A percentile compares a stretch with the other conserved stretches of the same genome.
Evolutionary conservation across 768 basidiomycete genomes (phyloP).

Genomic region (Wakefieldia striispora): DNA sequence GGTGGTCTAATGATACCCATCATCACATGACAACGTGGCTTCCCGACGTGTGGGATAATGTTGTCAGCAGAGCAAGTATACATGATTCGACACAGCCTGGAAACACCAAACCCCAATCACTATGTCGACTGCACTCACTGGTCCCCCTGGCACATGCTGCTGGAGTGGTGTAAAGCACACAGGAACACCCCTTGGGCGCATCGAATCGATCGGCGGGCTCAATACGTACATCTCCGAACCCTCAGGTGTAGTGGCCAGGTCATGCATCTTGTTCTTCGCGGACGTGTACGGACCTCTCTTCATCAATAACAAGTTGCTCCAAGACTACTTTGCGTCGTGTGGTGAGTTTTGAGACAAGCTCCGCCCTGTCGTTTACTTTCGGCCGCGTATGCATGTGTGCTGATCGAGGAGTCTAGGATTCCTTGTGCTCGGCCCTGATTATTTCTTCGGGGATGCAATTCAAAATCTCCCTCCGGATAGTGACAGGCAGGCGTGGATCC

Average conservation of each 20-base stretch:
- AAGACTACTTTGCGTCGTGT: conserved; percentile 61
- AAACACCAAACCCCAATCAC: no score
- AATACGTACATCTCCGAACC: conserved; percentile 55
- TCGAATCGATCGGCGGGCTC: conserved; percentile 36
- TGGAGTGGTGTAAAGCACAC: conserved; percentile 30
- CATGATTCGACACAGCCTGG: no score
- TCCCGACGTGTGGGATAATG: no score
- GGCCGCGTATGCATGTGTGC: not conserved
- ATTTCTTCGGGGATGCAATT: conserved; percentile 52
- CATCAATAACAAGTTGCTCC: conserved; percentile 55
- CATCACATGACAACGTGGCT: no score
- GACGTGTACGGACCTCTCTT: conserved; percentile 62
- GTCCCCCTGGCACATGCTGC: no score
- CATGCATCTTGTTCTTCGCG: conserved; percentile 52
- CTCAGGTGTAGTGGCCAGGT: conserved; percentile 11
- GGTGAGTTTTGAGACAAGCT: conserved; percentile 34
- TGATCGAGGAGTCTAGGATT: conserved; percentile 44
- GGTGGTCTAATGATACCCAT: no score
- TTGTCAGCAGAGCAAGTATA: no score
- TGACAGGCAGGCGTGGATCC: conserved; percentile 41
- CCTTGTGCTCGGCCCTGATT: conserved; percentile 56
- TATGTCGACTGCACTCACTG: no score
- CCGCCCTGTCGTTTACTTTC: no score
- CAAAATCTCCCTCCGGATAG: conserved; percentile 29
- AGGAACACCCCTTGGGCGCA: conserved; percentile 43